Percentiles rank a stretch among this genome's conserved stretches.
Evolutionary conservation across 164 flowering plant genomes (phyloP).

Genomic region (Stephania yunnanensis): DNA sequence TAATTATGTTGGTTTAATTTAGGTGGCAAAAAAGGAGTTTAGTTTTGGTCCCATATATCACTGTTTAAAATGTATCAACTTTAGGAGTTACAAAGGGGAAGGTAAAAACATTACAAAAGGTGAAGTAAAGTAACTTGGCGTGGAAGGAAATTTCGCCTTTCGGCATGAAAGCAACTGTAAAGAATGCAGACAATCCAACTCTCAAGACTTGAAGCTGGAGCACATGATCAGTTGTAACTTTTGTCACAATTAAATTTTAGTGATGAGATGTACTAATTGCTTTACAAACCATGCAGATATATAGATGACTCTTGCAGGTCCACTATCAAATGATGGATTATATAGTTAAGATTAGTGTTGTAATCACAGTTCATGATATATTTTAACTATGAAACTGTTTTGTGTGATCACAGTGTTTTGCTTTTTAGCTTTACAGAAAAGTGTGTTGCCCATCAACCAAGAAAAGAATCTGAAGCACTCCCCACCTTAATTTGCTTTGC

Average conservation of each 20-base stretch:
- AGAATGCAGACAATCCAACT: background rate
- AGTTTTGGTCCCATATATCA: background rate
- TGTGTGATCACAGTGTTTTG: background rate
- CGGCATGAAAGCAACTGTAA: background rate
- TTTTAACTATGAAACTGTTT: background rate
- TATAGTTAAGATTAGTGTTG: background rate
- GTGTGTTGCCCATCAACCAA: conserved; percentile 9
- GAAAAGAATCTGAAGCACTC: conserved; percentile 13
- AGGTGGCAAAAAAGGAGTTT: background rate
- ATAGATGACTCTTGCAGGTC: background rate
- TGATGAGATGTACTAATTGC: background rate
- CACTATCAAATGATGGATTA: background rate
- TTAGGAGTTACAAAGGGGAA: conserved; percentile 1
- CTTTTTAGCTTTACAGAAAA: conserved; percentile 1
- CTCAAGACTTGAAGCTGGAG: background rate
- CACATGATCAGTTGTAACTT: background rate
- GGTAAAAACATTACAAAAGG: background rate
- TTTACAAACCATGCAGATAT: background rate
- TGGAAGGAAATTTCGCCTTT: conserved; percentile 1
- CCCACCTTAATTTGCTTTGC: background rate
- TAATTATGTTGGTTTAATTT: background rate
- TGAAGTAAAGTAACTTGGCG: background rate
- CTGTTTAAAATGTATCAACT: background rate
- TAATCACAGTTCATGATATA: background rate
- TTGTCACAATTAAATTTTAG: background rate